Evolutionary conservation across 2,329 filamentous ascomycete species (phyloP).

Genomic region (Claviceps capensis): DNA sequence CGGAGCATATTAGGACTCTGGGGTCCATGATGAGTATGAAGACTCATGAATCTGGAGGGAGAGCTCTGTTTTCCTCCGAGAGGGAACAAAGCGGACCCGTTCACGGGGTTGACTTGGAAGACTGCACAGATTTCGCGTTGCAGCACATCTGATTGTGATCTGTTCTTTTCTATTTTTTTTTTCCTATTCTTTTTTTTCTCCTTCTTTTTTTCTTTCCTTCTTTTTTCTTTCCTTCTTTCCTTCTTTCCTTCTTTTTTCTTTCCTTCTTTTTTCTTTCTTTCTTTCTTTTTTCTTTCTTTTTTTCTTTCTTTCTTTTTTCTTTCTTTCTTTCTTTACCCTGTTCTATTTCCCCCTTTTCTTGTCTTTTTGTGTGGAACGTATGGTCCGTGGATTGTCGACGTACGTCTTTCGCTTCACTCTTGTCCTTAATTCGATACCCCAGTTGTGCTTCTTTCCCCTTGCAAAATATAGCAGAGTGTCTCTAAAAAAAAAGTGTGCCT

Average conservation of each 20-base stretch:
- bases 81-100: conserved; percentile 1
- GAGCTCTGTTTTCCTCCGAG: neutral
- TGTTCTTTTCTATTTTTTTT: neutral
- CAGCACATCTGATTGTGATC: neutral
- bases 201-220: neutral
- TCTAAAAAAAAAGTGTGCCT: too few species aligned
- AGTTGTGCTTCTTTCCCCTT: too few species aligned
- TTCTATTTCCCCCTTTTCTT: neutral
- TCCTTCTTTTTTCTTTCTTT: neutral
- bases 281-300: neutral
- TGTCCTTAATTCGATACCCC: too few species aligned
- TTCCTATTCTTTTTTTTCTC: neutral
- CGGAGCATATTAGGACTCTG: conserved; percentile 2
- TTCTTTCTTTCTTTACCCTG: neutral
- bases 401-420: too few species aligned
- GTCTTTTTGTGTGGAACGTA: neutral
- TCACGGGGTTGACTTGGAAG: neutral
- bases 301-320: neutral
- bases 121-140: conserved; percentile 1
- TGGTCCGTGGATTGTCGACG: too few species aligned
- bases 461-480: too few species aligned
- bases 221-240: neutral
- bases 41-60: neutral
- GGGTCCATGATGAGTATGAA: neutral
- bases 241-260: neutral